Base-by-base conservation (phyloP, 257 asterid species). In the Scutellaria baicalensis region DNA sequence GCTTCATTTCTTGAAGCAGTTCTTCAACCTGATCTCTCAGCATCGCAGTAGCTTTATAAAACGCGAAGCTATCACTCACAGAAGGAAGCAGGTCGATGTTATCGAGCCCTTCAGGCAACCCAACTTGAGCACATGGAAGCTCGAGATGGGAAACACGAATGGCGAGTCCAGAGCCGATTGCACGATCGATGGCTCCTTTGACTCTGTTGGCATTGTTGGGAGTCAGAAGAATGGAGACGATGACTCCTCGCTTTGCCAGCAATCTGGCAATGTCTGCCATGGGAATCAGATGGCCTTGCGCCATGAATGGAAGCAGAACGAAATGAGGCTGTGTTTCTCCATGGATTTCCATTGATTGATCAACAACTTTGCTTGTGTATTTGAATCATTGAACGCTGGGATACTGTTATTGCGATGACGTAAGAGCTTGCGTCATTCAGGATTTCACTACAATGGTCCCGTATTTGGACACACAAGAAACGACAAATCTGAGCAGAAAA, bases 231-330 rank as follows among this genome's bases (percentile, higher is more conserved):
- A 89, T 43, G 39, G 88, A 80, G 68, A 84, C 59, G 2, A 48
- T 38, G 5, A 50, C 80, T 5, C 85, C 88, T 0, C 75, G 81
- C 7, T 55, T 70, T 0, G 91, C 89, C 1, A 89, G 79, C 39
- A 83, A 51, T 65, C 77, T 64, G 64, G 89, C 86, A 2, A 89
- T 80, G 72, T 87, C 96, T 10, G 81, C 44, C 84, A 81, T 80
- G 8, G 93, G 91, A n/a, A 86, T 72, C 65, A 78, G 16, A 61
- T 86, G 96, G 76, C 96, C 93, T 58, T 80, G 91, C 10, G 89
- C 86, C 80, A 84, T 8, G 68, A 81, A 75, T n/a, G 96, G 96
- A n/a, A 89, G 47, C 44, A 89, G 62, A 5, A 73, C 80, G 13
- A 89, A 81, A 68, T 86, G 89, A 59, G 80, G 88, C 2, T 58